These are phyloP conservation scores for Penicillium fuscoglaucum DNA, from an alignment of 2,329 filamentous ascomycete species.

Conservation along the genomic window DNA sequence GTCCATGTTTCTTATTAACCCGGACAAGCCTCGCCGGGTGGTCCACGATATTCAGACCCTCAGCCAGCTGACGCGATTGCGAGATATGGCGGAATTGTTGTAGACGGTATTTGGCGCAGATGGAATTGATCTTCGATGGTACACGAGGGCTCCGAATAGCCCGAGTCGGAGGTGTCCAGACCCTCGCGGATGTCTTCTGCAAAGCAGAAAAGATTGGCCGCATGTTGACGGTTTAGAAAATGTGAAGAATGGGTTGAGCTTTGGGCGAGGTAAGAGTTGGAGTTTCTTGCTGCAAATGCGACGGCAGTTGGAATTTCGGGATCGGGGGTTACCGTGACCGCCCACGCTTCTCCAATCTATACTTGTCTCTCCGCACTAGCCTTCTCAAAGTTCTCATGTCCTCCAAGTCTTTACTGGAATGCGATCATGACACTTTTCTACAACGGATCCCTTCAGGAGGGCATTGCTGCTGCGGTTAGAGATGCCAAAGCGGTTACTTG, in stretches of 20 bases:
- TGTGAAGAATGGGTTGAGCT: neutral
- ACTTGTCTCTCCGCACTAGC: slow-evolving; percentile 19
- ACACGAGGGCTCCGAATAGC: slow-evolving; percentile 21
- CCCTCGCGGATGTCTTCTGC: slow-evolving; percentile 23
- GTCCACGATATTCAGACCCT: slow-evolving; percentile 84
- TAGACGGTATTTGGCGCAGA: slow-evolving; percentile 38
- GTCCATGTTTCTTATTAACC: slow-evolving; percentile 70
- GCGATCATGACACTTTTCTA: slow-evolving; percentile 68
- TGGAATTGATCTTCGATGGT: slow-evolving; percentile 30
- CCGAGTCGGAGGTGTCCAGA: slow-evolving; percentile 27
- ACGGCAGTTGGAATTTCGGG: slow-evolving; percentile 17
- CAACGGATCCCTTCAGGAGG: slow-evolving; percentile 73
- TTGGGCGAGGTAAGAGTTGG: neutral
- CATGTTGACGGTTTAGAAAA: slow-evolving; percentile 21
- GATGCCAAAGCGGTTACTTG: slow-evolving; percentile 78
- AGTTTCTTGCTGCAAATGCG: neutral
- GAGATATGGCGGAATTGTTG: slow-evolving; percentile 42
- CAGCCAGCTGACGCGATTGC: slow-evolving; percentile 56
- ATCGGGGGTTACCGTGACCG: slow-evolving; percentile 23
- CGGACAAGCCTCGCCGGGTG: slow-evolving; percentile 79
- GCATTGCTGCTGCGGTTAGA: slow-evolving; percentile 72
- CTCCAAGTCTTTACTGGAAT: slow-evolving; percentile 5
- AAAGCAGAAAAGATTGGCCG: slow-evolving; percentile 33
- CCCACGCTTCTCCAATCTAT: slow-evolving; percentile 26
- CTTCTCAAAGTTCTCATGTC: neutral